Conservation (phyloP, 192 early-diverging fungal species). For the Piromyces finnis region DNA sequence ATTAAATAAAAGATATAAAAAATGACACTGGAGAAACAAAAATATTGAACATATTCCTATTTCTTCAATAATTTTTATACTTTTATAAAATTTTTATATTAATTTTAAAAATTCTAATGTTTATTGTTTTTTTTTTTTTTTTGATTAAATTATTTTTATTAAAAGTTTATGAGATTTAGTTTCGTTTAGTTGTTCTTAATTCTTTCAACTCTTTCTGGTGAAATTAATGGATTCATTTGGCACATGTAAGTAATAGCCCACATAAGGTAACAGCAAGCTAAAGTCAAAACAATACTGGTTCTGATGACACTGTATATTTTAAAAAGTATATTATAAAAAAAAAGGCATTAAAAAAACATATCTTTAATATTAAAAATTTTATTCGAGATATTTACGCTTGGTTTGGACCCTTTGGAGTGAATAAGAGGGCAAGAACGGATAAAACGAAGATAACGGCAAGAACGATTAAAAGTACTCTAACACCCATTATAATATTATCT, state of each 20-base stretch:
- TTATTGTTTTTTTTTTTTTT: too few species aligned
- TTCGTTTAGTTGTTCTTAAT: neutral
- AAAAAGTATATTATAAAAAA: neutral
- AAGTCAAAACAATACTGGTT: neutral
- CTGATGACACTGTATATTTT: neutral
- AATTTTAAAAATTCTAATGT: too few species aligned
- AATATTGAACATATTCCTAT: too few species aligned
- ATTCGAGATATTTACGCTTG: neutral
- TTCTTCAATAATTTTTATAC: too few species aligned
- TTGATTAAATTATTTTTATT: neutral
- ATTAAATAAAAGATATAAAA: too few species aligned
- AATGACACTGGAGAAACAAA: too few species aligned
- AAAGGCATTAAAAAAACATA: too few species aligned
- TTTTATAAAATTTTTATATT: too few species aligned
- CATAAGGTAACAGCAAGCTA: slow-evolving; percentile 17
- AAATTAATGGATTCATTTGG: slow-evolving; percentile 66
- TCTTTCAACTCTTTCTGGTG: slow-evolving; percentile 31
- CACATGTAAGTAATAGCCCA: slow-evolving; percentile 82
- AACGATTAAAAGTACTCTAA: neutral
- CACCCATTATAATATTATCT: neutral
- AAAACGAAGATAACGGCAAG: neutral
- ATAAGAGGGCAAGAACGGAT: neutral
- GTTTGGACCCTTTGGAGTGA: neutral
- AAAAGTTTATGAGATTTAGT: neutral
- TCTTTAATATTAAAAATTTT: too few species aligned